Evolutionary conservation across 345 rosid genomes (phyloP), one percentile per base, ranked within the genome.

Genomic region (Passiflora organensis): DNA sequence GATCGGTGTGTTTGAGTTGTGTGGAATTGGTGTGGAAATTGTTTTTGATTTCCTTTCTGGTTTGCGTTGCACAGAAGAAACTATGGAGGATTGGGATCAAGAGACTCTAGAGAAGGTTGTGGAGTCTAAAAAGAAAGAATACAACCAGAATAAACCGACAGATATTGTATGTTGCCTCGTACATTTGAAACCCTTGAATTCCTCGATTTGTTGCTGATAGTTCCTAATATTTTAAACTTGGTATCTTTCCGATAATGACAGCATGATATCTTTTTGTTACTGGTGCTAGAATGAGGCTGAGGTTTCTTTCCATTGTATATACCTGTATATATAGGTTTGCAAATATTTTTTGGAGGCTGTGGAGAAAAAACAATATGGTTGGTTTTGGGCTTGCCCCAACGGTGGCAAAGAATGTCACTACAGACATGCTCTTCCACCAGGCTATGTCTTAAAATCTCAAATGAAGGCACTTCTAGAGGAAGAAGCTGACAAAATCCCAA

Each of bases 21-120:
- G 34, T 28, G 34, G 34, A 28, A 2, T 23, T 39, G 43, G 17
- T 58, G 53, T 62, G 21, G 13, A 84, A 95, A 80, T 60, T 28
- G 34, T 28, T 28, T 28, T 28, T 28, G 34, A 28, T 28, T 28
- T 28, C 8, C 34, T 3, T 28, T 28, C 8, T 28, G 34, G 34
- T 28, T 28, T 28, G 34, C 8, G 34, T 28, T 28, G 34, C 8
- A 8, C 3, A 28, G 34, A 28, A 28, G 34, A 28, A 28, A 68
- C 81, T 0, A 93, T 93, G 99, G 99, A 89, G 52, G 94, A 93
- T 39, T 93, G 96, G 99, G 99, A 93, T 73, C 99, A 89, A 67
- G 96, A 80, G 62, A 86, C 80, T 2, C 72, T 93, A 64, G 99
- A 93, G 79, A 84, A 86, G 73, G 99, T 86, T 51, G 86, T 93